A percentile compares a stretch with the other conserved stretches of the same genome.
phyloP scores from a whole-genome alignment of 163 green algal species.

The Coccomyxa subellipsoidea region DNA sequence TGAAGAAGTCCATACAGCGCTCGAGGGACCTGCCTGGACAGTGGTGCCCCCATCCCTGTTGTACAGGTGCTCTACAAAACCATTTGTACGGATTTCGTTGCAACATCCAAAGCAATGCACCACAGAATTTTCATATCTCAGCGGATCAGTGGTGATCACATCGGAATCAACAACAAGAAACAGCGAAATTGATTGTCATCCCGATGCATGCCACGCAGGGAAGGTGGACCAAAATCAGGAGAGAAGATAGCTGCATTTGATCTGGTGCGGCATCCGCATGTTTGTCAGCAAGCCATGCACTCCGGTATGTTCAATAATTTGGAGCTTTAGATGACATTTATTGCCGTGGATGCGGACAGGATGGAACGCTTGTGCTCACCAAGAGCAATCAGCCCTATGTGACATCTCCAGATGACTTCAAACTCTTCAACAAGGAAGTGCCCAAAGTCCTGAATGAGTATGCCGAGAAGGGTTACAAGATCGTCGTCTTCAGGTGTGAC shows the following conservation, averaged over 20 bases:
- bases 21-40: slow-evolving; percentile 23
- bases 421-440: slow-evolving; percentile 62
- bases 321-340: no score
- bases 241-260: slow-evolving; percentile 67
- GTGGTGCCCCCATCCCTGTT: slow-evolving; percentile 36
- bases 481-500: slow-evolving; percentile 66
- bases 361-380: slow-evolving; percentile 70
- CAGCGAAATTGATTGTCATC: no score
- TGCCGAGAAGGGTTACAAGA: slow-evolving; percentile 54
- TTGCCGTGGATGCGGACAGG: no score
- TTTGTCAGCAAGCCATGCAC: neutral
- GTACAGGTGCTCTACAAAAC: slow-evolving; percentile 29
- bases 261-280: slow-evolving; percentile 32
- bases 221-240: neutral
- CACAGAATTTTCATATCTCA: no score
- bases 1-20: neutral
- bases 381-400: slow-evolving; percentile 52
- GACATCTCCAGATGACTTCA: slow-evolving; percentile 57
- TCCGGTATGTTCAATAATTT: no score
- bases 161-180: no score
- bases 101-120: no score
- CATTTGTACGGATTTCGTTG: no score
- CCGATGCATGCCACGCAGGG: no score
- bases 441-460: slow-evolving; percentile 42
- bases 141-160: no score